These are phyloP conservation scores for Colletotrichum sp. DNA, from an alignment of 2,329 filamentous ascomycete species.

Conservation along the genomic window DNA sequence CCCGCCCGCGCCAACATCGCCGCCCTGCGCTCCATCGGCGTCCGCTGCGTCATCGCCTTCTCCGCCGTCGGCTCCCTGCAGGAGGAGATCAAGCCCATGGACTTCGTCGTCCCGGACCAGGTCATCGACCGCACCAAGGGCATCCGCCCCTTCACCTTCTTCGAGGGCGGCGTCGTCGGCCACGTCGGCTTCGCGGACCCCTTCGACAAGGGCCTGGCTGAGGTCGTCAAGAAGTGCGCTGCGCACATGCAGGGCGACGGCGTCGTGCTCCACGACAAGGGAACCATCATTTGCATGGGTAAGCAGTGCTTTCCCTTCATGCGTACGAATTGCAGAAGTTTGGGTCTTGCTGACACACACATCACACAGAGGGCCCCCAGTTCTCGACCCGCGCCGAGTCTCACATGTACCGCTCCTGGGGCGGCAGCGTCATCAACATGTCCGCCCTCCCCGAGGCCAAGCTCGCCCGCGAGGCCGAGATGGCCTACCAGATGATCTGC, in stretches of 20 bases:
- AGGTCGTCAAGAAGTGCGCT: constrained; percentile 80
- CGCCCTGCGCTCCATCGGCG: constrained; percentile 89
- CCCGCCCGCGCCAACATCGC: constrained; percentile 95
- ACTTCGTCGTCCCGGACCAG: constrained; percentile 97
- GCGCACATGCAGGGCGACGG: constrained; percentile 79
- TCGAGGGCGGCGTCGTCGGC: constrained; percentile 88
- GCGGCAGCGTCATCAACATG: constrained; percentile 98
- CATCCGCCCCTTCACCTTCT: constrained; percentile 93
- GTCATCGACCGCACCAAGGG: constrained; percentile 98
- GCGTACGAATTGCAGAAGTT: neutral
- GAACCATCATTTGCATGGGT: constrained; percentile 93
- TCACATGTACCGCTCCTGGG: constrained; percentile 93
- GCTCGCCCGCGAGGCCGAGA: constrained; percentile 93
- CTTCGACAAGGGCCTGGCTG: constrained; percentile 80
- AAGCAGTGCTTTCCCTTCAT: constrained; percentile 38
- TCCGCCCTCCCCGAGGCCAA: constrained; percentile 94
- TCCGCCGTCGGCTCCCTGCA: constrained; percentile 91
- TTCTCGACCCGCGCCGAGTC: constrained; percentile 97
- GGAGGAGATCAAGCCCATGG: constrained; percentile 91
- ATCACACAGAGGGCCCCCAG: constrained; percentile 82
- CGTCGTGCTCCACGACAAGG: constrained; percentile 82
- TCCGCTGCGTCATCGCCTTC: constrained; percentile 91
- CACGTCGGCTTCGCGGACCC: constrained; percentile 97
- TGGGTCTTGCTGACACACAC: neutral
- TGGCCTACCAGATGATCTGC: constrained; percentile 97